A percentile compares a stretch with the other conserved stretches of the same genome.
Conservation (phyloP, 2,329 filamentous ascomycete genomes). For the Aschersonia sp. region DNA sequence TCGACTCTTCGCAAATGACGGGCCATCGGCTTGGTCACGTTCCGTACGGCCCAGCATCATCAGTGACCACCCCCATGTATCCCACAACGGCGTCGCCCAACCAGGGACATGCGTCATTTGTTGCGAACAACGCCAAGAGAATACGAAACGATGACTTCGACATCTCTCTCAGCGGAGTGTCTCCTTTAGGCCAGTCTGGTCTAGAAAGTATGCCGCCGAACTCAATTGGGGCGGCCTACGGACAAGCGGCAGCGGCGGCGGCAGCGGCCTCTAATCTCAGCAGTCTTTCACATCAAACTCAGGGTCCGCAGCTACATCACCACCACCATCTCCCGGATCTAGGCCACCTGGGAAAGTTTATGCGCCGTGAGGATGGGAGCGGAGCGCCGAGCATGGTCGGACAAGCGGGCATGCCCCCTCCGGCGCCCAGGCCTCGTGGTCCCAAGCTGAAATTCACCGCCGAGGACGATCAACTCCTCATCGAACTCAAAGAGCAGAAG, state of each 20-base stretch:
- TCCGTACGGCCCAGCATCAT: slow-evolving; percentile 35
- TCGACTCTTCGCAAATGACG: slow-evolving; percentile 40
- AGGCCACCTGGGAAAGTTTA: slow-evolving; percentile 53
- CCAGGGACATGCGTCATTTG: slow-evolving; percentile 16
- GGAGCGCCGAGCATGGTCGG: slow-evolving; percentile 75
- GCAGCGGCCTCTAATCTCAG: slow-evolving; percentile 7
- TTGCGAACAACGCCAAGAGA: slow-evolving; percentile 30
- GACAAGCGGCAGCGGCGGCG: slow-evolving; percentile 24
- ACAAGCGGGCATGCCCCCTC: slow-evolving; percentile 72
- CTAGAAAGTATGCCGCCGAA: slow-evolving; percentile 40
- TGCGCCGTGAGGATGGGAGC: slow-evolving; percentile 43
- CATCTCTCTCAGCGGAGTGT: slow-evolving; percentile 33
- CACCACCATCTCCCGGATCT: slow-evolving; percentile 71
- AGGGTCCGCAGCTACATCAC: slow-evolving; percentile 38
- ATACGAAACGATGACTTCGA: slow-evolving; percentile 45
- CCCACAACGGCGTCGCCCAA: slow-evolving; percentile 30
- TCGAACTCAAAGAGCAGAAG: slow-evolving; percentile 89
- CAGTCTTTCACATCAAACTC: slow-evolving; percentile 1
- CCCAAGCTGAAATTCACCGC: slow-evolving; percentile 91
- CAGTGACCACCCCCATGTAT: slow-evolving; percentile 37
- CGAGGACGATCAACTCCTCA: slow-evolving; percentile 76
- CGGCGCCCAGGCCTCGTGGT: slow-evolving; percentile 66
- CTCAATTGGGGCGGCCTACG: slow-evolving; percentile 36
- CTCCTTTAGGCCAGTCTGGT: slow-evolving; percentile 38
- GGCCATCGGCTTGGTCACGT: slow-evolving; percentile 35